Base-by-base conservation (phyloP, 192 early-diverging fungal genomes). In the Coemansia sp. region DNA sequence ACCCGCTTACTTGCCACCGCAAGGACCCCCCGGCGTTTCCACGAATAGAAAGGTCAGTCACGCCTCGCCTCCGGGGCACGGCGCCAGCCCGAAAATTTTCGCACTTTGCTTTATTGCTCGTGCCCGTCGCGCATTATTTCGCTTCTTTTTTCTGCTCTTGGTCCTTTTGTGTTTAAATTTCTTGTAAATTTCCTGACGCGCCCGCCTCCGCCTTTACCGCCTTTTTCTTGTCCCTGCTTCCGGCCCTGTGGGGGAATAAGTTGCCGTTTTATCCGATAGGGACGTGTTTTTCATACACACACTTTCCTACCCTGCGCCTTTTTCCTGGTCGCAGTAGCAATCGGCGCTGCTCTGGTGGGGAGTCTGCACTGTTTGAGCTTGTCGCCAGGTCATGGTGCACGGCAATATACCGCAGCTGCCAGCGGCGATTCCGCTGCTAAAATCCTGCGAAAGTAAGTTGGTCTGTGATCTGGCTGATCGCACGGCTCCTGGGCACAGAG, bases 381-480 rank as follows among this genome's bases (percentile, higher is more conserved):
- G 36, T 15, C n/a, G 41, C 29, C 29, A 7, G 4, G 15, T 46
- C 19, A 69, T 70, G 67, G 67, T 32, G 12, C 51, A 49, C 15
- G 11, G 34, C 12, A 58, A 53, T 43, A 31, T 53, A 47, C 14
- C 53, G 12, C 64, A 55, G 21, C 42, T 43, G 26, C 43, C 56
- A 6, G 48, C 55, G 29, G 50, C 62, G 10, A 76, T 76, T 55
- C 73, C 73, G n/a, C 42, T 76, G 46, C 58, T 76, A 62, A 76
- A 76, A 51, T 76, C 73, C 11, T 76, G 73, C 36, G 73, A 76
- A 58, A 76, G 73, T 76, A 64, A 20, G 72, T 69, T 29, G 7
- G 8, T 38, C 34, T 45, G 8, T 39, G 20, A 52, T 8, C 32
- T 39, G 8, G 14, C 50, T 27, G 23, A 52, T 39, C 34, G 23